Conservation (phyloP, 768 basidiomycete species). For the Fibroporia radiculosa region DNA sequence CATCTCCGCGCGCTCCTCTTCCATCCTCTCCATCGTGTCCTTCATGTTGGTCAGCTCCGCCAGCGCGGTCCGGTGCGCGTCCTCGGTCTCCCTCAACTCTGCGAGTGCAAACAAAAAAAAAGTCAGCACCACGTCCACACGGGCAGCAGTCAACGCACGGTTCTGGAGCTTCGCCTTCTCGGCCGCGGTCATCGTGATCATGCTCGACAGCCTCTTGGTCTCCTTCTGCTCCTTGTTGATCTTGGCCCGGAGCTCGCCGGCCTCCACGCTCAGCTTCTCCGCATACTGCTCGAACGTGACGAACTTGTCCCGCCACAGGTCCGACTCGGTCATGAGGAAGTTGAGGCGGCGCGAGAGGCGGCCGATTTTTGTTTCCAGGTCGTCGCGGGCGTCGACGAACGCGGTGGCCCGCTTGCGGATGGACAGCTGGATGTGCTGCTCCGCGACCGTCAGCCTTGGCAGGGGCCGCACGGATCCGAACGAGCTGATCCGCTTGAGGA, state of each 20-base stretch:
- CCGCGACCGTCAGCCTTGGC: constrained; percentile 69
- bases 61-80: constrained; percentile 71
- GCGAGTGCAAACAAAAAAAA: neutral
- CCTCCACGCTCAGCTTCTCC: constrained; percentile 82
- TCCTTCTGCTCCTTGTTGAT: constrained; percentile 90
- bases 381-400: constrained; percentile 89
- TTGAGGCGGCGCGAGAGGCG: constrained; percentile 78
- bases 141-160: constrained; percentile 41
- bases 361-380: constrained; percentile 90
- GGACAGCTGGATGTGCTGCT: constrained; percentile 79
- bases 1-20: constrained; percentile 80
- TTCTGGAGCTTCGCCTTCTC: constrained; percentile 74
- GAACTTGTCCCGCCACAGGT: constrained; percentile 90
- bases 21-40: constrained; percentile 80
- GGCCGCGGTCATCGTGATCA: constrained; percentile 66
- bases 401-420: constrained; percentile 92
- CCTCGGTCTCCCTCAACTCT: constrained; percentile 82
- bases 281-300: constrained; percentile 93
- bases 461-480: constrained; percentile 65
- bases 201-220: constrained; percentile 75
- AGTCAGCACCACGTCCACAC: constrained; percentile 1
- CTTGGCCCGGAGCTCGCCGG: constrained; percentile 74
- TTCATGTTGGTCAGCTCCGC: constrained; percentile 81
- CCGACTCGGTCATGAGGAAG: constrained; percentile 87
- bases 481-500: constrained; percentile 77